A percentile compares a stretch with the other conserved stretches of the same genome.
Conservation (phyloP, 257 asterid species). For the Nicotiana obtusifolia region DNA sequence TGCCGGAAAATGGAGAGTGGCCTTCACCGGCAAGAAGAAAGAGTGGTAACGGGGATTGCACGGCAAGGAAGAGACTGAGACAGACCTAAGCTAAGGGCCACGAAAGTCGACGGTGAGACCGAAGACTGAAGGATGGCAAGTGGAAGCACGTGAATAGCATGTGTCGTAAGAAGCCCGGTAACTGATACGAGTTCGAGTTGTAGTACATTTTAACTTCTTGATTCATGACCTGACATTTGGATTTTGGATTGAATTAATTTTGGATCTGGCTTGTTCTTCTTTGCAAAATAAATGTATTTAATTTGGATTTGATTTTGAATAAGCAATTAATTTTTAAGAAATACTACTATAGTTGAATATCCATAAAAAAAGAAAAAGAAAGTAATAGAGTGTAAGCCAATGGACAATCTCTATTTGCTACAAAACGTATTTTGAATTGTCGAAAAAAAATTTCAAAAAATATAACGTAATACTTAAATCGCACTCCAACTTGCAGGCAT, state of each 20-base stretch:
- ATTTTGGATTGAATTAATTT: neutral
- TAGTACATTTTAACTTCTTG: neutral
- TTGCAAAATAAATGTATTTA: no score
- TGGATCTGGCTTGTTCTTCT: neutral
- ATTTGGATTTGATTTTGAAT: no score
- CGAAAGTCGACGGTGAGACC: neutral
- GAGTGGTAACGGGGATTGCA: neutral
- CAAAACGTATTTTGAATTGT: no score
- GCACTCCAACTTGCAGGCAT: no score
- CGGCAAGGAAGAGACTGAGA: neutral
- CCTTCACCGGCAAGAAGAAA: neutral
- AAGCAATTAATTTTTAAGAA: no score
- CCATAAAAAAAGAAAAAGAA: no score
- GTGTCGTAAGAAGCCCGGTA: constrained; percentile 9
- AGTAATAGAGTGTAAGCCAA: no score
- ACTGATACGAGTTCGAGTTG: neutral
- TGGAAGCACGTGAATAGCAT: constrained; percentile 30
- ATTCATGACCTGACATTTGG: neutral
- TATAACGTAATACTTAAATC: no score
- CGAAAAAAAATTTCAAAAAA: no score
- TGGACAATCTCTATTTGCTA: no score
- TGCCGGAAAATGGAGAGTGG: neutral
- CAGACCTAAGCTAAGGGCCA: neutral
- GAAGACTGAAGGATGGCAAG: neutral
- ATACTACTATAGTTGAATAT: no score